Conservation (phyloP, 768 basidiomycete species). For the Tulasnella sp. region DNA sequence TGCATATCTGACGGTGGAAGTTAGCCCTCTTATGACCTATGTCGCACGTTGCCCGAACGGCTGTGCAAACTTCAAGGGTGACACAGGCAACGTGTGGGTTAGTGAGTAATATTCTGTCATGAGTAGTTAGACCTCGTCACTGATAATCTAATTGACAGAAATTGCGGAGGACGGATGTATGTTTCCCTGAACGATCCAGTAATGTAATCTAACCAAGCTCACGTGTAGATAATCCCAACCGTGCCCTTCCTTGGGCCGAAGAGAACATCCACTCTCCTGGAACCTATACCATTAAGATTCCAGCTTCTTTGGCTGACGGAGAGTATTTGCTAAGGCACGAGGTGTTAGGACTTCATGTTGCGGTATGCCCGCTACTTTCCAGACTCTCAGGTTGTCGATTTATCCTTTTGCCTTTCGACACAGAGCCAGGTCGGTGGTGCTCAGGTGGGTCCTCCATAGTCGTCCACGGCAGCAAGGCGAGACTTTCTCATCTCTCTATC, state of each 20-base stretch:
- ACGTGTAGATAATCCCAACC: slow-evolving; percentile 21
- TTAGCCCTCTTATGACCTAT: slow-evolving; percentile 29
- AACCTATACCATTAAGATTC: slow-evolving; percentile 19
- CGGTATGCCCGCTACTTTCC: neutral
- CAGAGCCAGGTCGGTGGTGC: slow-evolving; percentile 7
- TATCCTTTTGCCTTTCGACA: neutral
- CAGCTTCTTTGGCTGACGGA: slow-evolving; percentile 16
- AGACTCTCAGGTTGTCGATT: neutral
- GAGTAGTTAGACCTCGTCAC: neutral
- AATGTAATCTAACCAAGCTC: neutral
- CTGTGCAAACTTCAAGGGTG: slow-evolving; percentile 30
- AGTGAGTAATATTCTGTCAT: slow-evolving; percentile 12
- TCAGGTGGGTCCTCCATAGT: slow-evolving; percentile 4
- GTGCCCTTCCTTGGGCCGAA: slow-evolving; percentile 28
- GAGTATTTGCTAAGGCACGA: slow-evolving; percentile 26
- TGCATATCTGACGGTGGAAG: neutral
- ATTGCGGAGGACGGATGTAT: slow-evolving; percentile 30
- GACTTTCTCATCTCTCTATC: neutral
- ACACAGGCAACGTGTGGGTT: slow-evolving; percentile 31
- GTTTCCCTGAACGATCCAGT: neutral
- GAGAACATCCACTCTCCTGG: slow-evolving; percentile 19
- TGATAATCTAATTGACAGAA: neutral
- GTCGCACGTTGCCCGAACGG: slow-evolving; percentile 30
- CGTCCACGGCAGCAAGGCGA: neutral
- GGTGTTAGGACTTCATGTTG: slow-evolving; percentile 9